A percentile compares a stretch with the other conserved stretches of the same genome.
phyloP scores from a whole-genome alignment of 148 eudicot genomes.

The Oxyria digyna region DNA sequence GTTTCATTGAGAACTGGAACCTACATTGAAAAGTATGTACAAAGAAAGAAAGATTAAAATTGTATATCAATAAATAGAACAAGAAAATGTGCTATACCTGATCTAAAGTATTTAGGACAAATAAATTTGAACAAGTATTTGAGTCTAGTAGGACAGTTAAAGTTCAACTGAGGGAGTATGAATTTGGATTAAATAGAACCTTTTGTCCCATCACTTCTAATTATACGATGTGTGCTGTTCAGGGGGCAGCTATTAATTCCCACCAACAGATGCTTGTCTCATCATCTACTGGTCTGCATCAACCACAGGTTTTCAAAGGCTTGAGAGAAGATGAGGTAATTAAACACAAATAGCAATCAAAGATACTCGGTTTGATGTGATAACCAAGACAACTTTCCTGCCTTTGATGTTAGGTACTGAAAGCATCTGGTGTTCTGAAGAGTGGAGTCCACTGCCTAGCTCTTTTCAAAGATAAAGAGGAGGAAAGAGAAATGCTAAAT shows the following conservation, averaged over 20 bases:
- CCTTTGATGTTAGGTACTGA: constrained; percentile 49
- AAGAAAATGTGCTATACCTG: too few relatives aligned
- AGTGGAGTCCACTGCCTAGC: constrained; percentile 95
- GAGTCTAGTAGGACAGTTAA: too few relatives aligned
- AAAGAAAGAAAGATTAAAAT: too few relatives aligned
- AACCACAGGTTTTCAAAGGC: constrained; percentile 65
- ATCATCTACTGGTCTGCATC: constrained; percentile 41
- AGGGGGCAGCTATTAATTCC: constrained; percentile 61
- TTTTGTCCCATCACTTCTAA: not conserved
- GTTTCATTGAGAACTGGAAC: too few relatives aligned
- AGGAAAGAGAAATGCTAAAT: constrained; percentile 88
- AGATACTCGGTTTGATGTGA: not conserved
- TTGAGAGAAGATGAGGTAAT: constrained; percentile 95
- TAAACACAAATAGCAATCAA: not conserved
- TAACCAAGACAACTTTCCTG: not conserved
- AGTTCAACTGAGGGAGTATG: too few relatives aligned
- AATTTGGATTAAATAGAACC: not conserved
- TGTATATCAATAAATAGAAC: too few relatives aligned
- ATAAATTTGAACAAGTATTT: too few relatives aligned
- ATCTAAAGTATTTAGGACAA: too few relatives aligned
- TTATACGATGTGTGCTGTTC: constrained; percentile 13
- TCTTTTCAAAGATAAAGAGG: constrained; percentile 86
- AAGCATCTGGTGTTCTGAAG: constrained; percentile 90
- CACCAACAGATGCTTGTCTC: constrained; percentile 67
- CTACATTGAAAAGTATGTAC: too few relatives aligned